phyloP scores from a whole-genome alignment of 2,329 filamentous ascomycete species.

The Calonectria montana region DNA sequence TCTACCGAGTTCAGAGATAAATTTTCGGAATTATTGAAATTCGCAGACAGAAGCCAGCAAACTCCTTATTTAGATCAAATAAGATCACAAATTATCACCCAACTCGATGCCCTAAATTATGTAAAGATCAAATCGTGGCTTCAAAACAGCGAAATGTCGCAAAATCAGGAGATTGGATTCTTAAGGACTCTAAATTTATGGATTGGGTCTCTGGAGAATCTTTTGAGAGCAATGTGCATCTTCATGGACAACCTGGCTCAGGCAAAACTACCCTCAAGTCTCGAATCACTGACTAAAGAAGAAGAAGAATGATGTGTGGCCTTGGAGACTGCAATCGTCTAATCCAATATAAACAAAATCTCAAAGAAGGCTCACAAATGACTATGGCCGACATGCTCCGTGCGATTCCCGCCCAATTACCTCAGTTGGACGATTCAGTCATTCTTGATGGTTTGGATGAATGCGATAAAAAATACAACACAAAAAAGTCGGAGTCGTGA shows the following conservation, averaged over 20 bases:
- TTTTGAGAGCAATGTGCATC: neutral
- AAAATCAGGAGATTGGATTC: neutral
- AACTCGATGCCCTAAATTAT: neutral
- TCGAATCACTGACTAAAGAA: neutral
- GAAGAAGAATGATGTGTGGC: too few relatives aligned
- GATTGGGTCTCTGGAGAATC: neutral
- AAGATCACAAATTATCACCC: neutral
- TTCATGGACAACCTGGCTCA: neutral
- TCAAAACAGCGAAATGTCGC: neutral
- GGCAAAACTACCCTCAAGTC: neutral
- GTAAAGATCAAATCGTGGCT: neutral
- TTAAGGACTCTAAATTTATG: neutral
- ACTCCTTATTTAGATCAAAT: neutral
- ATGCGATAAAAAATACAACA: neutral
- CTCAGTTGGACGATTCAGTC: neutral
- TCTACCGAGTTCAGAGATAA: neutral
- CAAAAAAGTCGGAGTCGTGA: neutral
- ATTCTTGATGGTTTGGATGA: neutral
- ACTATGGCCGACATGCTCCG: neutral
- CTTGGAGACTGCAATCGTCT: too few relatives aligned
- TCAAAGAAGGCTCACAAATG: neutral
- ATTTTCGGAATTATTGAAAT: neutral
- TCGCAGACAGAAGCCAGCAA: neutral
- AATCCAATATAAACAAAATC: neutral
- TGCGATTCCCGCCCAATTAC: neutral